Evolutionary conservation across 495 filamentous ascomycete genomes (phyloP).

Genomic region (Lasiosphaeris hirsuta): DNA sequence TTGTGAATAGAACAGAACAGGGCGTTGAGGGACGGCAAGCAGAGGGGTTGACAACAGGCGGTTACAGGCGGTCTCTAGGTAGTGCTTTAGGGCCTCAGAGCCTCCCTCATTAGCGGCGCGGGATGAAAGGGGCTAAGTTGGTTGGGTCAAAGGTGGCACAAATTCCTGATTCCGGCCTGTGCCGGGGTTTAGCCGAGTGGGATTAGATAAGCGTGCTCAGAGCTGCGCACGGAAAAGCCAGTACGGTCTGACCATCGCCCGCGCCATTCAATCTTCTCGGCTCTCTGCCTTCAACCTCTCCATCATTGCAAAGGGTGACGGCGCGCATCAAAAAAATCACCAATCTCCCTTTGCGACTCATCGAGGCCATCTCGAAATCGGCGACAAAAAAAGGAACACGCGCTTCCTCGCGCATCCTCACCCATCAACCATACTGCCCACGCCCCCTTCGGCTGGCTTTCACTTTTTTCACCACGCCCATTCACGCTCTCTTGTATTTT

Average conservation of each 20-base stretch:
- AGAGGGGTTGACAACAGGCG: too few species aligned
- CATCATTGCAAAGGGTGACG: slow-evolving; percentile 48
- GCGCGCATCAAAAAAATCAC: slow-evolving; percentile 55
- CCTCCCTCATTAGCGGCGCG: too few species aligned
- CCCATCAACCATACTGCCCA: slow-evolving; percentile 26
- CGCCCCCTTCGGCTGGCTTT: slow-evolving; percentile 23
- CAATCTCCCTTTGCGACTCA: slow-evolving; percentile 49
- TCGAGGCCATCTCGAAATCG: slow-evolving; percentile 47
- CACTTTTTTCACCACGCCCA: slow-evolving; percentile 32
- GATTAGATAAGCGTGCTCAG: slow-evolving; percentile 28
- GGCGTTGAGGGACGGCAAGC: too few species aligned
- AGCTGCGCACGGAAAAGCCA: slow-evolving; percentile 21
- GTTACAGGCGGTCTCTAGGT: too few species aligned
- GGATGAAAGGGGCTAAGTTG: too few species aligned
- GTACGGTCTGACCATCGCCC: slow-evolving; percentile 43
- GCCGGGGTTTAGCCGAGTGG: not conserved
- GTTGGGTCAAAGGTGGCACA: too few species aligned
- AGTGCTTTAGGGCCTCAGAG: too few species aligned
- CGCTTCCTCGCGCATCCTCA: slow-evolving; percentile 34
- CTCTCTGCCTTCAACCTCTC: slow-evolving; percentile 50
- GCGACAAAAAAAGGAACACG: slow-evolving; percentile 41
- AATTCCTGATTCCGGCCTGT: too few species aligned
- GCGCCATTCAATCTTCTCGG: slow-evolving; percentile 41
- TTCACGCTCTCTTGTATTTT: slow-evolving; percentile 23
- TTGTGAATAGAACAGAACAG: too few species aligned